Evolutionary conservation across 2,329 filamentous ascomycete genomes (phyloP).

Genomic region (Diplodia seriata): DNA sequence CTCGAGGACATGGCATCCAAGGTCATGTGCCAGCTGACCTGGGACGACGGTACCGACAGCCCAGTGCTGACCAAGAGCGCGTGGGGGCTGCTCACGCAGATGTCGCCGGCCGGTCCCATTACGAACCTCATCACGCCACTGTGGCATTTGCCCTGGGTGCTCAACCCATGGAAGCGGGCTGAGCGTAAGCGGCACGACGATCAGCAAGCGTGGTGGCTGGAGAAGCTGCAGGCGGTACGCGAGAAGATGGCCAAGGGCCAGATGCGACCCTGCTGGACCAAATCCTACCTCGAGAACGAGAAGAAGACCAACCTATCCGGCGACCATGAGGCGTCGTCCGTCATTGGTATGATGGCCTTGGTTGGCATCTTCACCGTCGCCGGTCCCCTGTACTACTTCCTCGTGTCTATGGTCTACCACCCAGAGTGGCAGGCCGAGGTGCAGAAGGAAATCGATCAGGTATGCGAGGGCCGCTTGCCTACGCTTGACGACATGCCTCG

Average conservation of each 20-base stretch:
- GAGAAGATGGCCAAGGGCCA: conserved; percentile 51
- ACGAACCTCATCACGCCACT: conserved; percentile 64
- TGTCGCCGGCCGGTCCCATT: conserved; percentile 64
- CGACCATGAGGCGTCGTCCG: conserved; percentile 49
- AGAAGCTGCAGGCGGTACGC: conserved; percentile 50
- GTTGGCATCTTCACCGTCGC: conserved; percentile 51
- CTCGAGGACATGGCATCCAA: conserved; percentile 66
- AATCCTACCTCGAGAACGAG: conserved; percentile 53
- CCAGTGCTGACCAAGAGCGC: conserved; percentile 59
- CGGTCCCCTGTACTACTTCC: conserved; percentile 48
- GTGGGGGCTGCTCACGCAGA: conserved; percentile 64
- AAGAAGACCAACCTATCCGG: conserved; percentile 45
- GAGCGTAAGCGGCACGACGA: conserved; percentile 62
- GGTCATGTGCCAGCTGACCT: conserved; percentile 62
- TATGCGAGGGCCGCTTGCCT: conserved; percentile 59
- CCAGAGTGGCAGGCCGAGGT: conserved; percentile 61
- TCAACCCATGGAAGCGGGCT: conserved; percentile 63
- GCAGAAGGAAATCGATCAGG: conserved; percentile 64
- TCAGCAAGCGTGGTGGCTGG: conserved; percentile 62
- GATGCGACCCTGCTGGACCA: conserved; percentile 52
- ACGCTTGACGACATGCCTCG: conserved; percentile 58
- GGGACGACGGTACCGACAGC: conserved; percentile 60
- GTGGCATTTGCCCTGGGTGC: conserved; percentile 58
- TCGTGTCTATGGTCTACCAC: conserved; percentile 47
- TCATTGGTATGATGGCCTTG: conserved; percentile 49